Evolutionary conservation across 352 stramenopile species (phyloP).

Genomic region (Pythium sp.): DNA sequence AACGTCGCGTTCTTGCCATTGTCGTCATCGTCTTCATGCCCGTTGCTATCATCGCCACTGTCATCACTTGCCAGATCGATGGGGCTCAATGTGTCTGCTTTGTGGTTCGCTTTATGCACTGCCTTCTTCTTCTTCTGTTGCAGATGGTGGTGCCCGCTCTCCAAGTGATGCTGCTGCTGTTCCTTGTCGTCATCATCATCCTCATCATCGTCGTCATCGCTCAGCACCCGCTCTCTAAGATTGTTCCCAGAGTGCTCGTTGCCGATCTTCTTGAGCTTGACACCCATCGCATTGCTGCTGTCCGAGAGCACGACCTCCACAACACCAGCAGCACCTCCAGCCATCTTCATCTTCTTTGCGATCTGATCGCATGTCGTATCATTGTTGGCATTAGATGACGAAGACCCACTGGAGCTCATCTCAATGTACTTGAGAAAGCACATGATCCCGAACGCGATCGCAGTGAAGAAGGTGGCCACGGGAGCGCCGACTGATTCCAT

Average conservation of each 20-base stretch:
- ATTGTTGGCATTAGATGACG: background rate
- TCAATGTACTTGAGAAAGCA: conserved; percentile 52
- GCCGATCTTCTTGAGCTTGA: conserved; percentile 8
- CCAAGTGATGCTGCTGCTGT: background rate
- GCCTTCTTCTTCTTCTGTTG: conserved; percentile 17
- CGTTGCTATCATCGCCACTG: background rate
- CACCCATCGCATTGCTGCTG: background rate
- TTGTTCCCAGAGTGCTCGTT: conserved; percentile 6
- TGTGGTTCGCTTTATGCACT: conserved; percentile 5
- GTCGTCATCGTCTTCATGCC: background rate
- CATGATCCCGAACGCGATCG: conserved; percentile 51
- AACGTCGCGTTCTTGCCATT: conserved; percentile 30
- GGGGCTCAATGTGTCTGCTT: background rate
- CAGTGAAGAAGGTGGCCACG: conserved; percentile 49
- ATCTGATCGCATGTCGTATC: background rate
- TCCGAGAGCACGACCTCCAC: conserved; percentile 10
- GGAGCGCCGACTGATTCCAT: conserved; percentile 45
- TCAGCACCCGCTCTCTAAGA: conserved; percentile 8
- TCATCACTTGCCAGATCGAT: conserved; percentile 3
- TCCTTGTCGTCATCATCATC: background rate
- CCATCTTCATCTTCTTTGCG: conserved; percentile 2
- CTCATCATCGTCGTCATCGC: conserved; percentile 24
- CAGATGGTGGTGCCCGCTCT: conserved; percentile 16
- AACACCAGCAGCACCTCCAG: no score
- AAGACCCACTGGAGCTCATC: background rate